Percentiles rank a stretch among this genome's conserved stretches.
Conservation (phyloP, 2,329 filamentous ascomycete species). For the Grosmannia penicillata region DNA sequence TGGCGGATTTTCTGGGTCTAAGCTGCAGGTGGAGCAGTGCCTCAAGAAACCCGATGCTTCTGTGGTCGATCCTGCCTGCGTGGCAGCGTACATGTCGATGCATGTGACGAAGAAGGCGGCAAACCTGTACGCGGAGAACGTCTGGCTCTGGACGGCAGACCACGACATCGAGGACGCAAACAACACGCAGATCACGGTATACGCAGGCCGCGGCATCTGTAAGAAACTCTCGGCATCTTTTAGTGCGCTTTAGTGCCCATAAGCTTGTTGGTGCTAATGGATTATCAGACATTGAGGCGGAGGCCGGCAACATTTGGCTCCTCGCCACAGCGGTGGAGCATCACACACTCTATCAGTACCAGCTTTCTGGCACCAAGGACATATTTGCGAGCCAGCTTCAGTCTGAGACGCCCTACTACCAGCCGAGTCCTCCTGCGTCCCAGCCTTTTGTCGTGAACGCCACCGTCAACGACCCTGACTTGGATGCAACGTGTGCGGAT, state of each 20-base stretch:
- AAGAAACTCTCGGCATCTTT: too few species aligned
- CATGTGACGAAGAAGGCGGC: constrained; percentile 30
- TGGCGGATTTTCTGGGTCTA: constrained; percentile 54
- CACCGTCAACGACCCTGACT: constrained; percentile 31
- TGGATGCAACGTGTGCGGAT: constrained; percentile 26
- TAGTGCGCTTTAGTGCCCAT: too few species aligned
- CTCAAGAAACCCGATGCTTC: too few species aligned
- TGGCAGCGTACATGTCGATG: constrained; percentile 39
- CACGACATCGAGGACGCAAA: constrained; percentile 25
- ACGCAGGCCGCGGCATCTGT: background rate
- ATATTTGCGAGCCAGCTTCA: constrained; percentile 51
- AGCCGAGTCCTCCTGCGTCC: constrained; percentile 37
- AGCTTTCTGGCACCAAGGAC: constrained; percentile 43
- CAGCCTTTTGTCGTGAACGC: constrained; percentile 11
- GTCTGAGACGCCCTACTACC: constrained; percentile 59
- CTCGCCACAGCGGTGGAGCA: constrained; percentile 54
- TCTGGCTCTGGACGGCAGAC: constrained; percentile 56
- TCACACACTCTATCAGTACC: constrained; percentile 53
- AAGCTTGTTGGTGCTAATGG: too few species aligned
- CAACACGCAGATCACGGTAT: constrained; percentile 28
- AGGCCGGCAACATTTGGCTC: constrained; percentile 30
- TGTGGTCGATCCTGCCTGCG: constrained; percentile 38
- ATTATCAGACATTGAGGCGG: constrained; percentile 14
- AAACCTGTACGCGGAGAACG: constrained; percentile 29
- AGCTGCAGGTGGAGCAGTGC: constrained; percentile 47